A percentile compares a stretch with the other conserved stretches of the same genome.
phyloP scores from a whole-genome alignment of 2,329 filamentous ascomycete species.

The Aspergillus sclerotialis region DNA sequence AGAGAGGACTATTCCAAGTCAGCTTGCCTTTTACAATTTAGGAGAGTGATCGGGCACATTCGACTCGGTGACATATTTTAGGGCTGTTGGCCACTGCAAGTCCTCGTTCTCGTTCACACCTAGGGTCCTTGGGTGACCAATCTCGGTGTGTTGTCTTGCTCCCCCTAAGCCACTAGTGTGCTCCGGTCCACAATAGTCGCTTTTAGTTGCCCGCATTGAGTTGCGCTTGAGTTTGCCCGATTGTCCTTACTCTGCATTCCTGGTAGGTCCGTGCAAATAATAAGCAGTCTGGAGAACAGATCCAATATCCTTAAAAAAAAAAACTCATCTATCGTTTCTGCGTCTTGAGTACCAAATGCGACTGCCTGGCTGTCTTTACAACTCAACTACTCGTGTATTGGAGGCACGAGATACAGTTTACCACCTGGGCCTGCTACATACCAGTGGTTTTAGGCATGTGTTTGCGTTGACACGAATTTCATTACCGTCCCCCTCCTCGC shows the following conservation, averaged over 20 bases:
- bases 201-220: no score
- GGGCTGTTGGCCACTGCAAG: neutral
- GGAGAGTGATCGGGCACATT: no score
- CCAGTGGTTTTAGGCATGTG: neutral
- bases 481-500: no score
- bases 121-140: neutral
- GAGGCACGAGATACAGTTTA: neutral
- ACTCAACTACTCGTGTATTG: neutral
- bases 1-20: neutral
- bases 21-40: neutral
- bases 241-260: no score
- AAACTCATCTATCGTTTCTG: no score
- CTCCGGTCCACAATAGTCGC: conserved; percentile 4
- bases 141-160: neutral
- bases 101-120: neutral
- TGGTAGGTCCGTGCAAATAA: no score
- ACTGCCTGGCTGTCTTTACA: neutral
- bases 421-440: neutral
- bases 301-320: no score
- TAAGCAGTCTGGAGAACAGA: no score
- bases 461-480: neutral
- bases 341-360: no score
- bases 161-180: conserved; percentile 5
- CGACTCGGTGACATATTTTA: no score
- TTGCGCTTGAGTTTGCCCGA: no score